Percentiles rank a stretch among this genome's conserved stretches.
Conservation (phyloP, 2,329 filamentous ascomycete genomes). For the Capronia americana region DNA sequence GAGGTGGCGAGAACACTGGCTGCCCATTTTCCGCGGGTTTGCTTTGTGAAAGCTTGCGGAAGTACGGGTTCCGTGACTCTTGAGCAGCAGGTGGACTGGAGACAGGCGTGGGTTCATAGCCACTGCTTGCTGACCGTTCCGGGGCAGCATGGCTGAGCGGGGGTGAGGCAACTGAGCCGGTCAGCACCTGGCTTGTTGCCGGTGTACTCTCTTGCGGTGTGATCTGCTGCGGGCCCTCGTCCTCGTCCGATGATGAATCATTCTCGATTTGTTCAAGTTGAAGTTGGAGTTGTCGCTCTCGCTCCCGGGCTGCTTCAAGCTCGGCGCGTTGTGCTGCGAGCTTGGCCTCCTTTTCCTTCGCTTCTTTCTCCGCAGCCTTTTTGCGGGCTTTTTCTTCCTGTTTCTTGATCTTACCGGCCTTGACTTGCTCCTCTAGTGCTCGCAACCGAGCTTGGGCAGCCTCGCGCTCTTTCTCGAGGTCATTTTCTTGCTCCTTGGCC, state of each 20-base stretch:
- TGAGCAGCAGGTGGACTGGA: constrained; percentile 59
- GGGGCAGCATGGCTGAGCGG: constrained; percentile 43
- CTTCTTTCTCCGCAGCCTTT: constrained; percentile 83
- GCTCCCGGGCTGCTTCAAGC: constrained; percentile 87
- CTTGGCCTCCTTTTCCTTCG: constrained; percentile 85
- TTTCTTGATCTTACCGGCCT: constrained; percentile 91
- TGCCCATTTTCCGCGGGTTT: constrained; percentile 62
- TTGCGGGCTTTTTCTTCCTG: constrained; percentile 93
- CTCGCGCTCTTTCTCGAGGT: constrained; percentile 78
- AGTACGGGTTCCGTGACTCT: constrained; percentile 94
- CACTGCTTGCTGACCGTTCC: constrained; percentile 53
- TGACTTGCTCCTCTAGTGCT: constrained; percentile 91
- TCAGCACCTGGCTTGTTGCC: constrained; percentile 62
- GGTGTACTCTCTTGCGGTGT: constrained; percentile 67
- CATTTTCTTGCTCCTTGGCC: constrained; percentile 76
- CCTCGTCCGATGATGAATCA: constrained; percentile 76
- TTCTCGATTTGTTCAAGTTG: constrained; percentile 83
- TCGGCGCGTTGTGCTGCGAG: constrained; percentile 86
- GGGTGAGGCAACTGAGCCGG: constrained; percentile 43
- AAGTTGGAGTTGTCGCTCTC: constrained; percentile 85
- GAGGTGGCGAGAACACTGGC: constrained; percentile 52
- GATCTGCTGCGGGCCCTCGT: constrained; percentile 72
- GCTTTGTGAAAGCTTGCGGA: constrained; percentile 82
- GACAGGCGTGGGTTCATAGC: constrained; percentile 58
- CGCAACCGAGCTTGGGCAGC: constrained; percentile 82